phyloP scores from a whole-genome alignment of 257 asterid genomes.

The Oldenlandia corymbosa region DNA sequence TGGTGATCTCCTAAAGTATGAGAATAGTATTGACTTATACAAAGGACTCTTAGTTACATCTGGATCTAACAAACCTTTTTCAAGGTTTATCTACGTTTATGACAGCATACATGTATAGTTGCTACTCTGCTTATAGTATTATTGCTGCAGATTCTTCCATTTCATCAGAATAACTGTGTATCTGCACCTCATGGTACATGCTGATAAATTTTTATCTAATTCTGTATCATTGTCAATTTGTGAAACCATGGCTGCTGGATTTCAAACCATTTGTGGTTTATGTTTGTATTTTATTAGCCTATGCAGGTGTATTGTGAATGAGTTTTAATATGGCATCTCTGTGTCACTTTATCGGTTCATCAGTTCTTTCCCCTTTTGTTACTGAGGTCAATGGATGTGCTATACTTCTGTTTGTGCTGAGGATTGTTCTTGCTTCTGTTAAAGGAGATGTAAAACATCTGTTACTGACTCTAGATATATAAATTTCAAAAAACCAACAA shows the following conservation, averaged over 20 bases:
- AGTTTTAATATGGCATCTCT: background rate
- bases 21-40: no score
- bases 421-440: background rate
- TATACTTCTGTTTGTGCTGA: background rate
- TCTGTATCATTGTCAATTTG: background rate
- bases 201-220: background rate
- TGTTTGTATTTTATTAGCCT: background rate
- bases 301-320: background rate
- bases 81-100: background rate
- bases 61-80: no score
- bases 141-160: no score
- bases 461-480: background rate
- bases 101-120: no score
- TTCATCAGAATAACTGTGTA: no score
- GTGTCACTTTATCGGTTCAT: background rate
- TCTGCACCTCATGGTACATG: no score
- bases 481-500: background rate
- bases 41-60: no score
- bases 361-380: background rate
- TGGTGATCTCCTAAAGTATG: background rate
- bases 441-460: background rate
- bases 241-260: background rate
- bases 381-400: constrained; percentile 6
- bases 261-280: background rate
- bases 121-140: no score